Evolutionary conservation across 2,329 filamentous ascomycete species (phyloP).

Genomic region (Xylaria sp.): DNA sequence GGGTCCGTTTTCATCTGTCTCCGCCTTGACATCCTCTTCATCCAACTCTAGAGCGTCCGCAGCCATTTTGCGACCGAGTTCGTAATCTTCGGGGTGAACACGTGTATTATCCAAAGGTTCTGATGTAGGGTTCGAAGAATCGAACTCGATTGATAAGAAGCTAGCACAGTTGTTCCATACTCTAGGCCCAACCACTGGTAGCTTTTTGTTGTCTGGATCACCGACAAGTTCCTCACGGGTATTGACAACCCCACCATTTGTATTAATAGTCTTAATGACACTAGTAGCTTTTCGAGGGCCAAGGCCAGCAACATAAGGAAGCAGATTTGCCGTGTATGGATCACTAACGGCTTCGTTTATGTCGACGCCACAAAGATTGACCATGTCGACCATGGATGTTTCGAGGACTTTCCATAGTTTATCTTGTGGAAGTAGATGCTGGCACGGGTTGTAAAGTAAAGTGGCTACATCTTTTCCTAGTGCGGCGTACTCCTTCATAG

Average conservation of each 20-base stretch:
- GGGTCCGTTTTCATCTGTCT: slow-evolving; percentile 87
- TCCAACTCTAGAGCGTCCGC: slow-evolving; percentile 96
- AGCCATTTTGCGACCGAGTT: slow-evolving; percentile 97
- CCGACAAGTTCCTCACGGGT: slow-evolving; percentile 89
- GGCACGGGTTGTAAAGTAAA: slow-evolving; percentile 87
- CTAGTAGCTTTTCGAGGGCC: slow-evolving; percentile 90
- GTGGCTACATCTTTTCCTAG: slow-evolving; percentile 89
- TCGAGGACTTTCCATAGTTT: slow-evolving; percentile 88
- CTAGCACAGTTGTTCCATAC: slow-evolving; percentile 98
- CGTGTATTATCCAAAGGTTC: slow-evolving; percentile 97
- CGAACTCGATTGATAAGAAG: slow-evolving; percentile 90
- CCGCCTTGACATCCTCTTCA: slow-evolving; percentile 96
- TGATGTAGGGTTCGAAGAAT: slow-evolving; percentile 80
- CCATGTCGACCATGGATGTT: slow-evolving; percentile 98
- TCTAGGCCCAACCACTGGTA: slow-evolving; percentile 84
- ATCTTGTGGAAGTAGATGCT: slow-evolving; percentile 87
- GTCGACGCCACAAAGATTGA: slow-evolving; percentile 95
- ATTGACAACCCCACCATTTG: slow-evolving; percentile 86
- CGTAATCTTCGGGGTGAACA: slow-evolving; percentile 98
- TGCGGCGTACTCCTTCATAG: slow-evolving; percentile 94
- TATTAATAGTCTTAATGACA: slow-evolving; percentile 88
- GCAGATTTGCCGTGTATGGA: slow-evolving; percentile 81
- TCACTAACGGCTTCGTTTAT: slow-evolving; percentile 91
- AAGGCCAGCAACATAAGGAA: slow-evolving; percentile 91
- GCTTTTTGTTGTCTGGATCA: slow-evolving; percentile 80